These are phyloP conservation scores for Colletotrichum siamense DNA, from an alignment of 2,329 filamentous ascomycete genomes.

Conservation along the genomic window DNA sequence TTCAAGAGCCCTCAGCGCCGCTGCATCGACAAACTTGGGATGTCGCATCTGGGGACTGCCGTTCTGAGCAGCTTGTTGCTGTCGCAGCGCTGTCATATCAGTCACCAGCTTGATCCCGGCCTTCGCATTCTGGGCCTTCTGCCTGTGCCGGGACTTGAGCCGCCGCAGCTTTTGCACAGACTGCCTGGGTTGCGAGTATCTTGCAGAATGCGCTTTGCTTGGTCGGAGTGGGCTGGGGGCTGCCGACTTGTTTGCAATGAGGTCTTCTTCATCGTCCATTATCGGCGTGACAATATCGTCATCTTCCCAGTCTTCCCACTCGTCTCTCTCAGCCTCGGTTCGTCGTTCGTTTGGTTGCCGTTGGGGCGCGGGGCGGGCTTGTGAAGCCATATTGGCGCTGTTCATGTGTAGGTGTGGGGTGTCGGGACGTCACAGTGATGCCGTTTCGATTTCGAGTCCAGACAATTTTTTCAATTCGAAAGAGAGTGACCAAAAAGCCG, in stretches of 20 bases:
- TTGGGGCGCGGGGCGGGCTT: neutral
- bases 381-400: slow-evolving; percentile 1
- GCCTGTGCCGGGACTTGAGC: slow-evolving; percentile 64
- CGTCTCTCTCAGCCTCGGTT: slow-evolving; percentile 34
- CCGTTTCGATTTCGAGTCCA: neutral
- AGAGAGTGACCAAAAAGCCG: neutral
- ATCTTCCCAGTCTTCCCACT: slow-evolving; percentile 62
- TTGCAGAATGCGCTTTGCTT: slow-evolving; percentile 9
- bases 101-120: slow-evolving; percentile 74
- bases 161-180: slow-evolving; percentile 48
- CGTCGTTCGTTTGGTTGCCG: neutral
- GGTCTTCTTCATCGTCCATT: slow-evolving; percentile 41
- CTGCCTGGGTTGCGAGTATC: slow-evolving; percentile 27
- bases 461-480: neutral
- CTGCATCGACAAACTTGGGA: slow-evolving; percentile 62
- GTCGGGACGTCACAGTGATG: neutral
- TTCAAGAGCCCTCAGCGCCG: slow-evolving; percentile 64
- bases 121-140: slow-evolving; percentile 65
- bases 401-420: neutral
- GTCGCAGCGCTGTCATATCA: slow-evolving; percentile 63
- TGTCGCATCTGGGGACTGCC: slow-evolving; percentile 31
- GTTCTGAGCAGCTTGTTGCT: slow-evolving; percentile 39
- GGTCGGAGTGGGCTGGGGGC: slow-evolving; percentile 13
- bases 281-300: slow-evolving; percentile 48
- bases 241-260: slow-evolving; percentile 25